Percentiles rank a stretch among this genome's conserved stretches.
Evolutionary conservation across 768 basidiomycete species (phyloP).

Genomic region (Lactifluus subvellereus): DNA sequence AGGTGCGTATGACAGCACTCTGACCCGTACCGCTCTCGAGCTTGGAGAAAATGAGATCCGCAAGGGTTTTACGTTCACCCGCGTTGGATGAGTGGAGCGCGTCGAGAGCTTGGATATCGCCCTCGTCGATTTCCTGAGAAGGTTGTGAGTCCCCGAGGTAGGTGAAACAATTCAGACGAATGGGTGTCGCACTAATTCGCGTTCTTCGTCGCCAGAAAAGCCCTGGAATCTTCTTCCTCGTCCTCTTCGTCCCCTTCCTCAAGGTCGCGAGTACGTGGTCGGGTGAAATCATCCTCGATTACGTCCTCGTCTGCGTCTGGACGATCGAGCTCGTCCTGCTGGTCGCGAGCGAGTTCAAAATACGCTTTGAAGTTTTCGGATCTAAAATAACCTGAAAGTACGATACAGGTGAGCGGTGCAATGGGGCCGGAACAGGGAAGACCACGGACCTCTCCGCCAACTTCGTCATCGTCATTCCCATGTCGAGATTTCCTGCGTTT

Average conservation of each 20-base stretch:
- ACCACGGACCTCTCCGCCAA: conserved; percentile 35
- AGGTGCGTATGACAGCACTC: conserved; percentile 52
- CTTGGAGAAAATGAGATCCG: conserved; percentile 96
- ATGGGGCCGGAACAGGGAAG: conserved; percentile 1
- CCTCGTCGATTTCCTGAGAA: conserved; percentile 79
- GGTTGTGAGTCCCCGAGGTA: neutral
- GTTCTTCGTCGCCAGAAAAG: conserved; percentile 36
- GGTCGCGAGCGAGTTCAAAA: conserved; percentile 90
- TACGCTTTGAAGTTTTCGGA: conserved; percentile 75
- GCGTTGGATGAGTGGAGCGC: conserved; percentile 69
- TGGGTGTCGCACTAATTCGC: conserved; percentile 43
- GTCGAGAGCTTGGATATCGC: conserved; percentile 83
- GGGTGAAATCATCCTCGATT: conserved; percentile 28
- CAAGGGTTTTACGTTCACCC: conserved; percentile 77
- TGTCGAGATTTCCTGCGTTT: conserved; percentile 61
- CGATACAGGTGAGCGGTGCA: neutral
- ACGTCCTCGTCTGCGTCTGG: conserved; percentile 28
- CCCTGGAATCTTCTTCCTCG: conserved; percentile 48
- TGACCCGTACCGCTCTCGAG: conserved; percentile 57
- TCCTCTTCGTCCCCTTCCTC: conserved; percentile 47
- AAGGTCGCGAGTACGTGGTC: conserved; percentile 25
- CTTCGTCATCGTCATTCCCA: conserved; percentile 41
- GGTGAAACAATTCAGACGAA: neutral
- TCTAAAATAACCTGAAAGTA: conserved; percentile 59
- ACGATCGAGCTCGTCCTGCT: conserved; percentile 80